A percentile compares a stretch with the other conserved stretches of the same genome.
Conservation (phyloP, 148 eudicot species). For the Pharnaceum exiguum region DNA sequence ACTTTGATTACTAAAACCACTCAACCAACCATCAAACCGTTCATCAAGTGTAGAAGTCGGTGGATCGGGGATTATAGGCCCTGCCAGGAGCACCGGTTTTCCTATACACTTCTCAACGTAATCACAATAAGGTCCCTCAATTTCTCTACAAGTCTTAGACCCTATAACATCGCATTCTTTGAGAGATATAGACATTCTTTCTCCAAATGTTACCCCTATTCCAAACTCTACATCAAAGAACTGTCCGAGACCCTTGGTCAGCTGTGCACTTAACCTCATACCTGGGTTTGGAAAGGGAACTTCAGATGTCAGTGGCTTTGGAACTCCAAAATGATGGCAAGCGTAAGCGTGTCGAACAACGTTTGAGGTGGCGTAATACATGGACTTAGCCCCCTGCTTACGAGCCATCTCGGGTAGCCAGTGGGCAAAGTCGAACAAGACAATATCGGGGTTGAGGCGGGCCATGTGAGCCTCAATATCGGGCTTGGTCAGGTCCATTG, state of each 20-base stretch:
- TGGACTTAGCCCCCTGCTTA: conserved; percentile 8
- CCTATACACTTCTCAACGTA: neutral
- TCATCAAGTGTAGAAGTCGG: conserved; percentile 18
- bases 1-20: conserved; percentile 1
- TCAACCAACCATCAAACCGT: conserved; percentile 24
- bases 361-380: conserved; percentile 6
- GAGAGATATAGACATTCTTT: neutral
- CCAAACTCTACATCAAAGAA: neutral
- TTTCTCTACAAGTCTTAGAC: neutral
- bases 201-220: neutral
- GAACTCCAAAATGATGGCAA: neutral
- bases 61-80: conserved; percentile 26
- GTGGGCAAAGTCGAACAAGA: conserved; percentile 23
- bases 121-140: neutral
- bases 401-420: conserved; percentile 27
- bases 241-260: neutral
- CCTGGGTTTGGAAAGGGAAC: neutral
- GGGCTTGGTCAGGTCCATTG: conserved; percentile 27
- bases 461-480: conserved; percentile 2
- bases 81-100: conserved; percentile 7
- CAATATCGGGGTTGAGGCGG: conserved; percentile 17
- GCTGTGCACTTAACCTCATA: neutral
- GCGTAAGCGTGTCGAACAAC: conserved; percentile 2
- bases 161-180: neutral
- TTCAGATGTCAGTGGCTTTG: neutral